phyloP scores from a whole-genome alignment of 2,329 filamentous ascomycete species.

The Calonectria henricotiae region DNA sequence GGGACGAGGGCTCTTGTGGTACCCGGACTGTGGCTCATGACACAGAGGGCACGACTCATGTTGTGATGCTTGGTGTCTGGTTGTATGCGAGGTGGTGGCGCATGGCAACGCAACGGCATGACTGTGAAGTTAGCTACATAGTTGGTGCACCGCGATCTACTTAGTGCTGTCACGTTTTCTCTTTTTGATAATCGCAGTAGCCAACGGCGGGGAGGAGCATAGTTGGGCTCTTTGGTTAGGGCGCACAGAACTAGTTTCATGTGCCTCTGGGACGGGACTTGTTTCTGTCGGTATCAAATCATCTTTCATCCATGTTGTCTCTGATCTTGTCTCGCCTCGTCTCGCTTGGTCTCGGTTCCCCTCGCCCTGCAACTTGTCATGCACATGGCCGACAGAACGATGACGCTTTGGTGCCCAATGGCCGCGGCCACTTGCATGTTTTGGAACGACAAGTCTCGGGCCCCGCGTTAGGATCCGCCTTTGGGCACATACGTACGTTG shows the following conservation, averaged over 20 bases:
- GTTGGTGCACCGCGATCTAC: conserved; percentile 6
- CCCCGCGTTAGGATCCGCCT: conserved; percentile 13
- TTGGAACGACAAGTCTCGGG: neutral
- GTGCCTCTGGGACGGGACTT: neutral
- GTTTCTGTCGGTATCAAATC: conserved; percentile 22
- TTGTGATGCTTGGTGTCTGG: conserved; percentile 18
- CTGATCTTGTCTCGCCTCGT: conserved; percentile 12
- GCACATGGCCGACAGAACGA: conserved; percentile 5
- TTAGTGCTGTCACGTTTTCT: conserved; percentile 2
- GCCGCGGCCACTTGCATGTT: conserved; percentile 17
- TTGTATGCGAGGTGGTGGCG: conserved; percentile 34
- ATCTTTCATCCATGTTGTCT: conserved; percentile 23
- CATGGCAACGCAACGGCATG: conserved; percentile 27
- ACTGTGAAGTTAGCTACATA: conserved; percentile 17
- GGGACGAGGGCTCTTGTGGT: conserved; percentile 7
- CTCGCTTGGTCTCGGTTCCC: neutral
- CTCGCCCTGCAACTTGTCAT: conserved; percentile 1
- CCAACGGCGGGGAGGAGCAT: neutral
- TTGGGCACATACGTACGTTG: neutral
- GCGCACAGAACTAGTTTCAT: conserved; percentile 13
- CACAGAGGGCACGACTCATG: conserved; percentile 22
- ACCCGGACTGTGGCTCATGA: conserved; percentile 17
- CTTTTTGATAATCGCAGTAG: neutral
- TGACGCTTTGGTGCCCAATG: conserved; percentile 30
- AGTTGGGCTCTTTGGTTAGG: conserved; percentile 13